Evolutionary conservation across 108 stramenopile genomes (phyloP).

Genomic region (Cylindrotheca closterium): DNA sequence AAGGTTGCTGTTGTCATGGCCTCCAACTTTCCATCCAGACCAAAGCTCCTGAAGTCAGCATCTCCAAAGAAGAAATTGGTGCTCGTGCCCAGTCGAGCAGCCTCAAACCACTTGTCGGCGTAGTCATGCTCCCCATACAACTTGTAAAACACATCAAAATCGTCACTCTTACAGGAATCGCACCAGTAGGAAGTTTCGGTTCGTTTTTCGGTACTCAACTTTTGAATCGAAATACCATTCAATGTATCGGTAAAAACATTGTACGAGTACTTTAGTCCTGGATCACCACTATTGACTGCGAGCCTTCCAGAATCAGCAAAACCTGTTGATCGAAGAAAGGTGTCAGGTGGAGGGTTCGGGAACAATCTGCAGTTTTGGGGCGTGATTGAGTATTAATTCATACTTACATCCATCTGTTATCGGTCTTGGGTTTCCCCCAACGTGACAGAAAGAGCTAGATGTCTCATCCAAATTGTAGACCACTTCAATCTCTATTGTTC

Average conservation of each 20-base stretch:
- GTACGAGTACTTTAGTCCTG: conserved; percentile 35
- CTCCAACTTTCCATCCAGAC: conserved; percentile 24
- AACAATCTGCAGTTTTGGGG: too few species aligned
- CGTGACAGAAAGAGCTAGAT: conserved; percentile 58
- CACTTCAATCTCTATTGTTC: conserved; percentile 33
- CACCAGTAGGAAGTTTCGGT: not conserved
- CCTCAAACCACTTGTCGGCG: conserved; percentile 59
- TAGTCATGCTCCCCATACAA: conserved; percentile 73
- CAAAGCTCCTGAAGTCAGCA: conserved; percentile 30
- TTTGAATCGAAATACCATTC: conserved; percentile 49
- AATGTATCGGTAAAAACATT: conserved; percentile 37
- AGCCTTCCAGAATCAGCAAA: conserved; percentile 24
- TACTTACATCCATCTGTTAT: conserved; percentile 30
- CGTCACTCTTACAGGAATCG: conserved; percentile 37
- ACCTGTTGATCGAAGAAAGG: conserved; percentile 1
- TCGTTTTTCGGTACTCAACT: conserved; percentile 49
- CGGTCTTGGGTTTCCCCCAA: conserved; percentile 49
- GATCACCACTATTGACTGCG: conserved; percentile 1
- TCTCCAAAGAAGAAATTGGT: conserved; percentile 58
- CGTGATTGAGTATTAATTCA: too few species aligned
- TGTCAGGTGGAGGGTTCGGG: too few species aligned
- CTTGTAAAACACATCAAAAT: conserved; percentile 46
- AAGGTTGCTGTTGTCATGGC: conserved; percentile 62
- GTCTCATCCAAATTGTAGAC: conserved; percentile 54
- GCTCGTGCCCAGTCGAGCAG: conserved; percentile 43